Base-by-base conservation (phyloP, 495 filamentous ascomycete species). In the Neurospora sp. region DNA sequence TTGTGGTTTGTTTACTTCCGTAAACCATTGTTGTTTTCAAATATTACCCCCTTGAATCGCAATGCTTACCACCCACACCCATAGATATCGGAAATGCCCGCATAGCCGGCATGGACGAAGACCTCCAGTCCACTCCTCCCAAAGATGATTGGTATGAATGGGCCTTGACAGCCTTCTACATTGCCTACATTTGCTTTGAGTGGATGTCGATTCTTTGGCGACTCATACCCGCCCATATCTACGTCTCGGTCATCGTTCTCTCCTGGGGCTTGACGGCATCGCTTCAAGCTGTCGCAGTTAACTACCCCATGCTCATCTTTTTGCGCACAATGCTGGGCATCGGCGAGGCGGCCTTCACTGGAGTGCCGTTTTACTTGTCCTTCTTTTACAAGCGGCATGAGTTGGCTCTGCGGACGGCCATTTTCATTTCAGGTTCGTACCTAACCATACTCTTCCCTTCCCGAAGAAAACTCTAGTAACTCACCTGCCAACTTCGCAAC, bases 321-420 rank as follows among this genome's bases (percentile, higher is more conserved):
- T 80, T 92, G 37, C 87, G 92, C 5, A 87, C 87, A 20, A 75
- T 94, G 6, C 84, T 95, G 20, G 92, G 92, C n/a, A 86, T 89
- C 4, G 87, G 88, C 48, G 93, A 95, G 81, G 89, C 89, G 6
- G 92, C 88, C 1, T 96, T 93, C 74, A 91, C 92, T 7, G 89
- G 89, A n/a, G 86, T 94, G 40, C 92, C 92, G 1, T 94, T 92
- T 72, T 88, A 95, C 39, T 83, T 97, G 0, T 92, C 90, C 0
- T 95, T 94, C 79, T 97, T 97, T 84, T 97, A 94, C 77, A 90
- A 91, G 73, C 85, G 93, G 20, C 84, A 91, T 84, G 93, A 96
- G 79, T 82, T 97, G 9, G 94, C 93, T 27, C 86, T 96, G 22
- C 86, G 94, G 14, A 91, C 89, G 12, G 94, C 92, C 71, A 82